These are phyloP conservation scores for Diaporthe velutina DNA, from an alignment of 2,329 filamentous ascomycete genomes.

Conservation along the genomic window DNA sequence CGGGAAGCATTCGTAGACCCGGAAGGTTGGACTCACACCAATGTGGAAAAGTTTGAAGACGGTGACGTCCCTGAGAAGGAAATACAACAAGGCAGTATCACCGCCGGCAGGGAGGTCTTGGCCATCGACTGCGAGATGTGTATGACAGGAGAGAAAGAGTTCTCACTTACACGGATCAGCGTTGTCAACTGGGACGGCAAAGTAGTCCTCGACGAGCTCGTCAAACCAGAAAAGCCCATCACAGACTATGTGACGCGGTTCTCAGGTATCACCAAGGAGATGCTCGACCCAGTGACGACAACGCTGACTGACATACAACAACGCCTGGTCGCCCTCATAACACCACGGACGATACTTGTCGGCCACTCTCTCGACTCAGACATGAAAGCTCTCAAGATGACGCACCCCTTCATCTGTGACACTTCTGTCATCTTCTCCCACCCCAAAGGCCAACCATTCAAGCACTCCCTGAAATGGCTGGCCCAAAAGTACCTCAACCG, in stretches of 20 bases:
- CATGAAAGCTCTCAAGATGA: conserved; percentile 84
- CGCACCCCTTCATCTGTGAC: conserved; percentile 94
- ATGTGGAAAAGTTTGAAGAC: conserved; percentile 75
- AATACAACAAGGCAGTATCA: conserved; percentile 85
- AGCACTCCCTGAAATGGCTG: conserved; percentile 91
- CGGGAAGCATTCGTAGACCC: conserved; percentile 65
- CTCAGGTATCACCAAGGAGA: conserved; percentile 91
- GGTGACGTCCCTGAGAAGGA: conserved; percentile 76
- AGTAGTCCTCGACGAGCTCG: conserved; percentile 87
- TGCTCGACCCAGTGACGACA: conserved; percentile 86
- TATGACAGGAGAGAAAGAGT: conserved; percentile 82
- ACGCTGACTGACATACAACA: conserved; percentile 86
- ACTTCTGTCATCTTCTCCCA: conserved; percentile 93
- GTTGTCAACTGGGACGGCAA: conserved; percentile 88
- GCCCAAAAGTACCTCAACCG: conserved; percentile 86
- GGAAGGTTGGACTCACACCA: conserved; percentile 86
- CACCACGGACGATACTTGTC: conserved; percentile 79
- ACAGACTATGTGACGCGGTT: conserved; percentile 91
- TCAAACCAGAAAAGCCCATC: conserved; percentile 90
- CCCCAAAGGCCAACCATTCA: conserved; percentile 88
- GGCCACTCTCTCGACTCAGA: conserved; percentile 88
- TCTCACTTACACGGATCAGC: conserved; percentile 90
- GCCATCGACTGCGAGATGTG: conserved; percentile 99
- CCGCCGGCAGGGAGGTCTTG: conserved; percentile 82
- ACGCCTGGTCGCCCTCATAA: conserved; percentile 79